These are phyloP conservation scores for Talaromyces sp. DNA, from an alignment of 2,329 filamentous ascomycete genomes.

Conservation along the genomic window DNA sequence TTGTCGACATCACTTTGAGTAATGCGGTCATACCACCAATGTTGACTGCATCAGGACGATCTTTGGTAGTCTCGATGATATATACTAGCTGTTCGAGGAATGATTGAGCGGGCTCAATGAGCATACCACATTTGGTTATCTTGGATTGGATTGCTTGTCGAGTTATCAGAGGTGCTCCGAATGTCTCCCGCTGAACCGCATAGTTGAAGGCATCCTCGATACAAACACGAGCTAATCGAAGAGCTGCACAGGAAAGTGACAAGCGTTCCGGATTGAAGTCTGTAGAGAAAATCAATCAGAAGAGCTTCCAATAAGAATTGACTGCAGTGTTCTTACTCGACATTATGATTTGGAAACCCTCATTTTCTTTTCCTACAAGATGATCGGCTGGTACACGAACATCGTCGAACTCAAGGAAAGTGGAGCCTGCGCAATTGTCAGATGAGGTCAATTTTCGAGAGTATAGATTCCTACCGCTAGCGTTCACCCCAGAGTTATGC, in stretches of 20 bases:
- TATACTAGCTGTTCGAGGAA: conserved; percentile 61
- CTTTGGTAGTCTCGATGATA: conserved; percentile 47
- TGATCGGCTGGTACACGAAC: conserved; percentile 68
- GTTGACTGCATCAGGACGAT: conserved; percentile 40
- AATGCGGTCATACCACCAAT: conserved; percentile 53
- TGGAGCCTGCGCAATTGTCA: conserved; percentile 38
- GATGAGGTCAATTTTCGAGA: not conserved
- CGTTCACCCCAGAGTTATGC: conserved; percentile 64
- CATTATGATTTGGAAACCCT: conserved; percentile 71
- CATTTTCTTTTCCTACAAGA: conserved; percentile 64
- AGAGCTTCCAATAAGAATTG: not conserved
- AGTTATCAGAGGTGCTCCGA: conserved; percentile 56
- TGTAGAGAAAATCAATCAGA: conserved; percentile 9
- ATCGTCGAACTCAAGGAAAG: conserved; percentile 68
- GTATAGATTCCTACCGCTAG: conserved; percentile 47
- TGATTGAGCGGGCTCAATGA: conserved; percentile 60
- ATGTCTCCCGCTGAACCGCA: conserved; percentile 61
- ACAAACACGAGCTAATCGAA: conserved; percentile 60
- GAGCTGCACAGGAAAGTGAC: conserved; percentile 60
- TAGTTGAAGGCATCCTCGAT: conserved; percentile 61
- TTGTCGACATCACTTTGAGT: conserved; percentile 52
- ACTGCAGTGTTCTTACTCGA: conserved; percentile 45
- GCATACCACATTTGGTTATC: conserved; percentile 56
- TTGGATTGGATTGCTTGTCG: conserved; percentile 60
- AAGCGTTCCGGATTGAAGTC: conserved; percentile 75